Evolutionary conservation across 768 basidiomycete species (phyloP), one percentile per base, ranked within the genome.

Genomic region (Filobasidium floriforme): DNA sequence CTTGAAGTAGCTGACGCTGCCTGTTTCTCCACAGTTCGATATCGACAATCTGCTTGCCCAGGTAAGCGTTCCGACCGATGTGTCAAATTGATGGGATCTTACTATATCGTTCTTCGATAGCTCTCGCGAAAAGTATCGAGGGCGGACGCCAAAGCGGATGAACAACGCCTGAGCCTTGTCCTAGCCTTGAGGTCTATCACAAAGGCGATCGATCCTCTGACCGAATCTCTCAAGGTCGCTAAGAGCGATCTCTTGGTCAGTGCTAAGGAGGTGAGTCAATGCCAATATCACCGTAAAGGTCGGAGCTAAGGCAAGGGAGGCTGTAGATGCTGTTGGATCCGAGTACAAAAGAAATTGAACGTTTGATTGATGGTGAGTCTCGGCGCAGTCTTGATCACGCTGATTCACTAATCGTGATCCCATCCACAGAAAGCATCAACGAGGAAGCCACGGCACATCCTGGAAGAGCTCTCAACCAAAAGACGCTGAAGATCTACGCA

Each of bases 401-500:
- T n/a, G n/a, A n/a, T n/a, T n/a, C n/a, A n/a, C n/a, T n/a, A n/a
- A n/a, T n/a, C n/a, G n/a, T n/a, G n/a, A n/a, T n/a, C n/a, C 49
- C 18, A 46, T 26, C 43, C 7, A 44, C 61, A 70, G 69, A 81
- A 32, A 84, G 83, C 69, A 76, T 96, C 67, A 93, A 94, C 69
- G 90, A 91, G 62, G 87, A 87, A 43, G 80, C 83, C 1, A 81
- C 80, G 0, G 77, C 82, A 0, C 80, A 82, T 22, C 90, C 88
- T 82, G 89, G 88, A 32, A 18, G 63, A 59, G 60, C 41, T 24
- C 59, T 61, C 26, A 84, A 82, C 6, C 86, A 87, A 1, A 83
- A 89, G 24, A 91, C 89, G 73, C 84, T 88, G 7, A 84, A 87
- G 61, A 87, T 97, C 26, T 99, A 92, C 78, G 93, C 93, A 1